These are phyloP conservation scores for Rhododendron kiyosumense DNA, from an alignment of 148 eudicot species.

Conservation along the genomic window DNA sequence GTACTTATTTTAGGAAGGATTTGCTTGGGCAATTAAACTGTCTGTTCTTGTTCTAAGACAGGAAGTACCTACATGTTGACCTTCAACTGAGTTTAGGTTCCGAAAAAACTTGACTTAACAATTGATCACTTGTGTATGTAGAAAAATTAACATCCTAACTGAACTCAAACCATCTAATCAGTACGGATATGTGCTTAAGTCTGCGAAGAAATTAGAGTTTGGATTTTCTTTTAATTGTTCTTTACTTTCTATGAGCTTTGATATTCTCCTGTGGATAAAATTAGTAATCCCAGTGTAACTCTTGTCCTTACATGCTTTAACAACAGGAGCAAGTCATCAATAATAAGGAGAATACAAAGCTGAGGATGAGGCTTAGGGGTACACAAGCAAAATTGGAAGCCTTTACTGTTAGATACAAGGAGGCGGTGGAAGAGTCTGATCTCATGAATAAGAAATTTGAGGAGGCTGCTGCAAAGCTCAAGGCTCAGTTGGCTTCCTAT, in stretches of 20 bases:
- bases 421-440: constrained; percentile 48
- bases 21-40: neutral
- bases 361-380: constrained; percentile 70
- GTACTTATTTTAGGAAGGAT: neutral
- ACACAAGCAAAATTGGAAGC: constrained; percentile 59
- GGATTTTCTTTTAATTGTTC: neutral
- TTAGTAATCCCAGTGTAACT: neutral
- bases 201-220: neutral
- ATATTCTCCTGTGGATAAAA: neutral
- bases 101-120: neutral
- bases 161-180: neutral
- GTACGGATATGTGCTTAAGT: neutral
- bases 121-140: neutral
- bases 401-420: constrained; percentile 45
- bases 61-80: neutral
- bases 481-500: constrained; percentile 43
- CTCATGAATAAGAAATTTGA: constrained; percentile 54
- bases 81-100: neutral
- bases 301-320: neutral
- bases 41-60: neutral
- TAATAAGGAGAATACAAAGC: constrained; percentile 52
- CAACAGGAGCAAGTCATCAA: constrained; percentile 37
- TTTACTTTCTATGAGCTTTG: neutral
- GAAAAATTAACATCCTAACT: neutral
- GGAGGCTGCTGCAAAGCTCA: constrained; percentile 57